A percentile compares a stretch with the other conserved stretches of the same genome.
Evolutionary conservation across 2,329 filamentous ascomycete genomes (phyloP).

Genomic region (Microascus cirrosus): DNA sequence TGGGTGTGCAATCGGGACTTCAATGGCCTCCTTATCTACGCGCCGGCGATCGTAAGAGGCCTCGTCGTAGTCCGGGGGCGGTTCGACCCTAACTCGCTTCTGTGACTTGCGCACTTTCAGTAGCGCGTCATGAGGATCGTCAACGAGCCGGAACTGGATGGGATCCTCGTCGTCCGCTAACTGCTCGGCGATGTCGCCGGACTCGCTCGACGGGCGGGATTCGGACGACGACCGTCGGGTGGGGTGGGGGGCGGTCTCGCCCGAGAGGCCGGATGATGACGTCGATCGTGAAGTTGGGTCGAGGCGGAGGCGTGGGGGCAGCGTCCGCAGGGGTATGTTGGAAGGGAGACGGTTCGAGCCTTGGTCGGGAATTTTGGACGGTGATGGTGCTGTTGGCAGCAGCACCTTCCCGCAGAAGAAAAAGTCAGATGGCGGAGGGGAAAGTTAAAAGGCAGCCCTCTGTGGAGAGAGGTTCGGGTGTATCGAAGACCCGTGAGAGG

Average conservation of each 20-base stretch:
- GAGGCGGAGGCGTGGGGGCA: constrained; percentile 28
- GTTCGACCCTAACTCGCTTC: constrained; percentile 16
- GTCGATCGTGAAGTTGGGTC: constrained; percentile 3
- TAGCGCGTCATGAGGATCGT: constrained; percentile 53
- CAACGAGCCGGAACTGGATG: constrained; percentile 56
- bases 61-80: constrained; percentile 13
- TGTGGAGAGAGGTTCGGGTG: background rate
- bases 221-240: constrained; percentile 44
- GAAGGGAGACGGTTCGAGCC: constrained; percentile 58
- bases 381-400: constrained; percentile 65
- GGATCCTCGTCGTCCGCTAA: constrained; percentile 74
- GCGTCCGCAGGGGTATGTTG: constrained; percentile 78
- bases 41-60: constrained; percentile 12
- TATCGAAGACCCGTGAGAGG: background rate
- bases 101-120: constrained; percentile 37
- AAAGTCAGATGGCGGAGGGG: constrained; percentile 8
- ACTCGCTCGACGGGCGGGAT: constrained; percentile 75
- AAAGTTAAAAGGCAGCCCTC: background rate
- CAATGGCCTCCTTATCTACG: constrained; percentile 66
- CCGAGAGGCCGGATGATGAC: constrained; percentile 6
- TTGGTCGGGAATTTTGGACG: constrained; percentile 78
- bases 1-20: constrained; percentile 59
- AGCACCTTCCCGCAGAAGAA: constrained; percentile 50
- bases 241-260: constrained; percentile 18
- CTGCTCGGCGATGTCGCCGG: constrained; percentile 89